Evolutionary conservation across 78 protist species (phyloP).

Genomic region (Polysphondylium violaceum): DNA sequence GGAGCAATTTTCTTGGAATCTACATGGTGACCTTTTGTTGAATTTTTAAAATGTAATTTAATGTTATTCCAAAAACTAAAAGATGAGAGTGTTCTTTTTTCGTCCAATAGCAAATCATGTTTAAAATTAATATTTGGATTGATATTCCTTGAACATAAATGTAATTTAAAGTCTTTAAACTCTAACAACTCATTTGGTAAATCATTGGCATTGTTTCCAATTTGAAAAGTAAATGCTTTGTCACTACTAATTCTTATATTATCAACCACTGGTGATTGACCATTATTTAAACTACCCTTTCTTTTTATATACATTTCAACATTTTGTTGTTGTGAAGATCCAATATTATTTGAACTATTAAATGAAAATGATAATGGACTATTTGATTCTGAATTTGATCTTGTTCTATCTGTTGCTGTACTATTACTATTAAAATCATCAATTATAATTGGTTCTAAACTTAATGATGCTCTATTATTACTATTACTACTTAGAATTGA

Average conservation of each 20-base stretch:
- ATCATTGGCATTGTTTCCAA: background rate
- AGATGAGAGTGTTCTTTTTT: conserved; percentile 47
- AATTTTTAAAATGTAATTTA: conserved; percentile 52
- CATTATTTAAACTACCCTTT: conserved; percentile 5
- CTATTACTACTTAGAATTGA: background rate
- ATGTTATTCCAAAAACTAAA: conserved; percentile 65
- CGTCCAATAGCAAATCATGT: conserved; percentile 35
- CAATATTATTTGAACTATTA: background rate
- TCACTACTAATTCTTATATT: background rate
- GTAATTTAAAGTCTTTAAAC: conserved; percentile 56
- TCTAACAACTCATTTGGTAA: conserved; percentile 17
- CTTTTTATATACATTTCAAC: conserved; percentile 12
- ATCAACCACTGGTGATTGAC: background rate
- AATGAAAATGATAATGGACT: conserved; percentile 60
- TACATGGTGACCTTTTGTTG: background rate
- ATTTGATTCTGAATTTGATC: conserved; percentile 58
- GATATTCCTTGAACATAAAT: conserved; percentile 21
- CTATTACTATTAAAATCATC: background rate
- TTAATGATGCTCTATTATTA: background rate
- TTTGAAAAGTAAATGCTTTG: conserved; percentile 14
- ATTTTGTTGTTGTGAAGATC: conserved; percentile 32
- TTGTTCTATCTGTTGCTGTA: conserved; percentile 14
- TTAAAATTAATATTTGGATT: conserved; percentile 56
- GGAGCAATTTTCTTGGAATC: conserved; percentile 11
- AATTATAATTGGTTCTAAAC: background rate